Evolutionary conservation across 176 grass and related monocot species (phyloP).

Genomic region (Zoysia pacifica): DNA sequence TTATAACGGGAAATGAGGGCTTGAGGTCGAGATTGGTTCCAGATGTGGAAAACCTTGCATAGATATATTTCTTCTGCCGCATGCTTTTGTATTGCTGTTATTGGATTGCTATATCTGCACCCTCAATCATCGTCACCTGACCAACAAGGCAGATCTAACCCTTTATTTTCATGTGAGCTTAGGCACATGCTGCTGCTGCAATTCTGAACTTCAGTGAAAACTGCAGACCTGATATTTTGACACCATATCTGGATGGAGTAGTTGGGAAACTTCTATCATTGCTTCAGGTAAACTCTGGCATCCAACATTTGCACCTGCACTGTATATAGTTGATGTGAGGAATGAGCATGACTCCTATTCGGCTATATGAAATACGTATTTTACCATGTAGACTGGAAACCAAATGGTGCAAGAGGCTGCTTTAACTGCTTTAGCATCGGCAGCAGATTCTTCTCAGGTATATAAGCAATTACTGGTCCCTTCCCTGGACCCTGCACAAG

Average conservation of each 20-base stretch:
- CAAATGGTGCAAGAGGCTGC: constrained; percentile 99
- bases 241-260: constrained; percentile 84
- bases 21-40: neutral
- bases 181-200: constrained; percentile 94
- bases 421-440: constrained; percentile 95
- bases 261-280: constrained; percentile 79
- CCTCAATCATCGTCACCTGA: constrained; percentile 8
- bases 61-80: neutral
- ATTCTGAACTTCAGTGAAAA: constrained; percentile 98
- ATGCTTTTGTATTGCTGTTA: constrained; percentile 19
- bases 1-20: constrained; percentile 1
- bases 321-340: constrained; percentile 11
- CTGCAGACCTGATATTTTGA: constrained; percentile 89
- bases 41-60: neutral
- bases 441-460: constrained; percentile 98
- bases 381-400: constrained; percentile 69
- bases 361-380: constrained; percentile 22
- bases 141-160: constrained; percentile 36
- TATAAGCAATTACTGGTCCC: constrained; percentile 4
- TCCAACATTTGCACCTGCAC: constrained; percentile 29
- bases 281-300: constrained; percentile 64
- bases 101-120: constrained; percentile 26
- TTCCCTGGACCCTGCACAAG: no score
- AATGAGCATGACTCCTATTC: neutral
- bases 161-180: constrained; percentile 28